Evolutionary conservation across 1,284 basidiomycete genomes (phyloP), one percentile per base, ranked within the genome.

Genomic region (Pseudozyma hubeiensis): DNA sequence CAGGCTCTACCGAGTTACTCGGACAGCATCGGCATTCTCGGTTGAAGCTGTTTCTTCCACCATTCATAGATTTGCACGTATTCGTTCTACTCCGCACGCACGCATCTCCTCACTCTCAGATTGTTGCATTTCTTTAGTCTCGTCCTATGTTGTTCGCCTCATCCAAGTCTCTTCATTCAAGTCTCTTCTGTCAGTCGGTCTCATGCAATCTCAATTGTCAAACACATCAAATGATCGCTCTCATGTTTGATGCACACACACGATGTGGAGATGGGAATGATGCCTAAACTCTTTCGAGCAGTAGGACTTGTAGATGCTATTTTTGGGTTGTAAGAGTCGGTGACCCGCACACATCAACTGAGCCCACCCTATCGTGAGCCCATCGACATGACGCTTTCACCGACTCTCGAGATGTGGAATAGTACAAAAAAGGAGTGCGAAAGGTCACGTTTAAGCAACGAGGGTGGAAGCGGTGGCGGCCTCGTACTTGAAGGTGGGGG

Each of bases 401-500:
- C 31, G 44, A 31, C 39, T 16, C 46, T n/a, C 19, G 9, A 30
- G 19, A 30, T 37, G 33, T 41, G 58, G 53, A 10, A 59, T 64
- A 59, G 66, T 67, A 69, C 66, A 68, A 59, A 41, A 41, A 46
- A 16, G 40, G n/a, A 41, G 7, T 10, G n/a, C 10, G 14, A 41
- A 39, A n/a, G 29, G 33, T 35, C 11, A 9, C 60, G 62, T 45
- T 80, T 79, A 83, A 56, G 84, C 83, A 63, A 85, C 84, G 47
- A 85, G 77, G 51, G 84, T 85, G 64, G 82, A 84, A 63, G 84
- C 84, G 45, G 84, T 85, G 46, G 84, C 79, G 53, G 81, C 79
- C 79, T 85, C 84, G 79, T 85, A 84, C 78, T 84, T 97, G 93
- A 97, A 98, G 72, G 93, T 94, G 82, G 95, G 94, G 69, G 94